Conservation (phyloP, 106 monocot genomes). For the Amphibolis antarctica region DNA sequence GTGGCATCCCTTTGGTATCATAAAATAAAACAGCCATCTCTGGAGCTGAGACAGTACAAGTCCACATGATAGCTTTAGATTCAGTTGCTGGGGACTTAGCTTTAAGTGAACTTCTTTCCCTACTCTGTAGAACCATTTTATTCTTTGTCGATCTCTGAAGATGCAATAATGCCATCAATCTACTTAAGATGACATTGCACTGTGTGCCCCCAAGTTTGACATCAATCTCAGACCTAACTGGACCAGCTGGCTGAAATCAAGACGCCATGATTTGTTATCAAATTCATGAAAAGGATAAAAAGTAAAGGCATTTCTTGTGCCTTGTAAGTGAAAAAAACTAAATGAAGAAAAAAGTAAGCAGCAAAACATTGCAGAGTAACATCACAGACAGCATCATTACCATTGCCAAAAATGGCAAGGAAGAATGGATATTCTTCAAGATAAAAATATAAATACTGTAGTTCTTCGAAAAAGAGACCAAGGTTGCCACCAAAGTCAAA, state of each 20-base stretch:
- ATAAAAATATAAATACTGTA: too few relatives aligned
- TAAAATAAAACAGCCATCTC: conserved; percentile 76
- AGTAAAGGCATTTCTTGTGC: not conserved
- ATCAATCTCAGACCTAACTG: conserved; percentile 74
- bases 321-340: not conserved
- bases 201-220: conserved; percentile 83
- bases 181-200: conserved; percentile 60
- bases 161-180: conserved; percentile 50
- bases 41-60: conserved; percentile 73
- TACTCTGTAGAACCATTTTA: conserved; percentile 27
- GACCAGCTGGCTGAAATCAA: conserved; percentile 41
- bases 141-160: conserved; percentile 57
- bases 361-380: too few relatives aligned
- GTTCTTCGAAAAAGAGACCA: too few relatives aligned
- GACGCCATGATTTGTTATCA: not conserved
- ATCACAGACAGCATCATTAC: too few relatives aligned
- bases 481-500: too few relatives aligned
- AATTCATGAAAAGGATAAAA: not conserved
- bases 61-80: conserved; percentile 56
- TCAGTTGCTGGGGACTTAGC: conserved; percentile 20
- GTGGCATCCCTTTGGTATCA: conserved; percentile 39
- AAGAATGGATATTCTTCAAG: too few relatives aligned
- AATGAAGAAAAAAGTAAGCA: not conserved
- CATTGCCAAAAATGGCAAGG: too few relatives aligned
- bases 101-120: conserved; percentile 22